A percentile compares a stretch with the other conserved stretches of the same genome.
phyloP scores from a whole-genome alignment of 2,329 filamentous ascomycete genomes.

The Hypoxylon sp. region DNA sequence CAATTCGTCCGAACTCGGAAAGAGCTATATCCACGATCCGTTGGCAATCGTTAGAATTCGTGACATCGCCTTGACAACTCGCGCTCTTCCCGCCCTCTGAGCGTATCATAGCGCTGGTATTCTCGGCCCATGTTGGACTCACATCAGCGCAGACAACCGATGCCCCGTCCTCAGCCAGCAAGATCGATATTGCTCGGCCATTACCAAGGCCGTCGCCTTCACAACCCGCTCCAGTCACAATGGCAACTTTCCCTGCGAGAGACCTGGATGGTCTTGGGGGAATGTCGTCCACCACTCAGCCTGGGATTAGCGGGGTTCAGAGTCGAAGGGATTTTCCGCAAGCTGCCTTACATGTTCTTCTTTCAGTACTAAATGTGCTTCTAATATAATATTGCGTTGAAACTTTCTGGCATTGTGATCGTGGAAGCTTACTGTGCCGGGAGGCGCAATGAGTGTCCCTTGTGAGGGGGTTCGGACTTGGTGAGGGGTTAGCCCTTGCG shows the following conservation, averaged over 20 bases:
- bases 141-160: slow-evolving; percentile 72
- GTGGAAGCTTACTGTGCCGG: background rate
- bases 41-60: slow-evolving; percentile 66
- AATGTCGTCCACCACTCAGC: slow-evolving; percentile 25
- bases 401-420: background rate
- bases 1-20: slow-evolving; percentile 67
- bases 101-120: slow-evolving; percentile 68
- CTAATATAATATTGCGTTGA: background rate
- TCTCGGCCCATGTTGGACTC: slow-evolving; percentile 63
- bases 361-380: slow-evolving; percentile 20
- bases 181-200: slow-evolving; percentile 70
- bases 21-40: slow-evolving; percentile 60
- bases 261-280: slow-evolving; percentile 56
- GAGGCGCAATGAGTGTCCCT: background rate
- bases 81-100: slow-evolving; percentile 59
- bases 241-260: slow-evolving; percentile 62
- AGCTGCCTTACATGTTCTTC: slow-evolving; percentile 21
- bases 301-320: slow-evolving; percentile 13
- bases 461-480: slow-evolving; percentile 12
- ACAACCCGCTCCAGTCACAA: slow-evolving; percentile 73
- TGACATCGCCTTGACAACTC: slow-evolving; percentile 69
- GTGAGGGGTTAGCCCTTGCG: slow-evolving; percentile 22
- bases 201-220: slow-evolving; percentile 72
- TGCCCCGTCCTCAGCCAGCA: slow-evolving; percentile 72
- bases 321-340: background rate